These are phyloP conservation scores for Elaeagnus macrophylla DNA, from an alignment of 306 rosid species.

Conservation along the genomic window DNA sequence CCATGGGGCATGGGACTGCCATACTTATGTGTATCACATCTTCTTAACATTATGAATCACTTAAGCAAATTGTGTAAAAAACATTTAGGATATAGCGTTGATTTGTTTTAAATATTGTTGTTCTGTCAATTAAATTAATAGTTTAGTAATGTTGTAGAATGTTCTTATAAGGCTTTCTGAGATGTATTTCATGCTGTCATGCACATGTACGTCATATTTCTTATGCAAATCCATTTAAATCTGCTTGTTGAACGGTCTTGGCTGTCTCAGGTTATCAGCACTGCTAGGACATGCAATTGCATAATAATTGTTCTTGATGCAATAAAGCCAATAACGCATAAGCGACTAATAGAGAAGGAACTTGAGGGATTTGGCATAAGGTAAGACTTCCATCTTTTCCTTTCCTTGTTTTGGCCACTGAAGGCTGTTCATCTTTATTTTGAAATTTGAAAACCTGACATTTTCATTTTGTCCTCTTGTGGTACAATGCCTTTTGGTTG, in stretches of 20 bases:
- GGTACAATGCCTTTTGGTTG: conserved; percentile 1
- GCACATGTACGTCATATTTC: conserved; percentile 1
- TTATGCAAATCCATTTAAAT: conserved; percentile 4
- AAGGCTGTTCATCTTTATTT: background rate
- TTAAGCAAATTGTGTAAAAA: too few species aligned
- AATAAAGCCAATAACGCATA: conserved; percentile 96
- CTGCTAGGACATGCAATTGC: conserved; percentile 97
- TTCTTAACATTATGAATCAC: too few species aligned
- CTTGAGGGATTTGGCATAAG: conserved; percentile 99
- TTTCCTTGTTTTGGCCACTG: background rate
- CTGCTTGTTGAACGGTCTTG: conserved; percentile 18
- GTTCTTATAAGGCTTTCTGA: background rate
- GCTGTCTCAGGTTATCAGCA: conserved; percentile 79
- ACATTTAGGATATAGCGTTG: too few species aligned
- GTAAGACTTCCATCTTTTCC: conserved; percentile 22
- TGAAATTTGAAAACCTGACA: too few species aligned
- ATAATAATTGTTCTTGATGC: conserved; percentile 96
- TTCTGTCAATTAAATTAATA: background rate
- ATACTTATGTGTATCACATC: too few species aligned
- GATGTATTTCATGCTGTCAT: conserved; percentile 2
- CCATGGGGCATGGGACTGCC: too few species aligned
- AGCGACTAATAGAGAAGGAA: conserved; percentile 93
- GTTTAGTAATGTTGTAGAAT: background rate
- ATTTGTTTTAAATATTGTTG: background rate
- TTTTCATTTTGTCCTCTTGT: too few species aligned